Evolutionary conservation across 805 yeast species (phyloP).

Genomic region (Dipodascus albidus): DNA sequence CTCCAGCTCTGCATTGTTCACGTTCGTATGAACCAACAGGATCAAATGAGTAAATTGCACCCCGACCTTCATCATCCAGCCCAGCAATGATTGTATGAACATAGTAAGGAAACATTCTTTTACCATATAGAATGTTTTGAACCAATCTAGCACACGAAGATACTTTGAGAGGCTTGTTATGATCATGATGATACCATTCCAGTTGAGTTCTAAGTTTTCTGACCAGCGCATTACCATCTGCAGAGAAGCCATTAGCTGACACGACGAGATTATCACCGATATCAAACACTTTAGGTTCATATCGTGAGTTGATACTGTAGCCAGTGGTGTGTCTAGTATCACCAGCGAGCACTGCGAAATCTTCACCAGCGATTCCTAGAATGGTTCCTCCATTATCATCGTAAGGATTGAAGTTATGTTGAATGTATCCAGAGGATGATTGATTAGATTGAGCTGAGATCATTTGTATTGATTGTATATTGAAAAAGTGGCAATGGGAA

Average conservation of each 20-base stretch:
- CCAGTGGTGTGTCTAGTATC: conserved; percentile 97
- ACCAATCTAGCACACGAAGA: conserved; percentile 79
- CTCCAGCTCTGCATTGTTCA: conserved; percentile 96
- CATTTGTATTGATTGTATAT: neutral
- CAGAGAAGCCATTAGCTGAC: conserved; percentile 94
- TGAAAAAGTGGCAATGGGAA: neutral
- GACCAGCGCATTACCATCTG: conserved; percentile 82
- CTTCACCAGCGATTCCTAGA: conserved; percentile 94
- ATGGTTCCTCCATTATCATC: conserved; percentile 96
- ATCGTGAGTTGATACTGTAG: conserved; percentile 84
- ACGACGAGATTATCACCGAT: conserved; percentile 81
- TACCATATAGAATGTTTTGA: conserved; percentile 82
- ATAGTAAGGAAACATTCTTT: conserved; percentile 93
- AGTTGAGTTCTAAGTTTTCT: conserved; percentile 42
- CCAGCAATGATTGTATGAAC: conserved; percentile 94
- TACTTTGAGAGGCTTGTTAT: conserved; percentile 59
- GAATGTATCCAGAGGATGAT: conserved; percentile 28
- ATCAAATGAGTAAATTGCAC: conserved; percentile 91
- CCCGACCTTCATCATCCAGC: conserved; percentile 80
- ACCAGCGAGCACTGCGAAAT: conserved; percentile 93
- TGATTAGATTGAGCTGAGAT: conserved; percentile 1
- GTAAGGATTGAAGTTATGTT: conserved; percentile 87
- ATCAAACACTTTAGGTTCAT: conserved; percentile 79
- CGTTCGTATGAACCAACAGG: conserved; percentile 97
- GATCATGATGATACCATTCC: conserved; percentile 87